Conservation (phyloP, 306 rosid genomes). For the Rosa multiflora region DNA sequence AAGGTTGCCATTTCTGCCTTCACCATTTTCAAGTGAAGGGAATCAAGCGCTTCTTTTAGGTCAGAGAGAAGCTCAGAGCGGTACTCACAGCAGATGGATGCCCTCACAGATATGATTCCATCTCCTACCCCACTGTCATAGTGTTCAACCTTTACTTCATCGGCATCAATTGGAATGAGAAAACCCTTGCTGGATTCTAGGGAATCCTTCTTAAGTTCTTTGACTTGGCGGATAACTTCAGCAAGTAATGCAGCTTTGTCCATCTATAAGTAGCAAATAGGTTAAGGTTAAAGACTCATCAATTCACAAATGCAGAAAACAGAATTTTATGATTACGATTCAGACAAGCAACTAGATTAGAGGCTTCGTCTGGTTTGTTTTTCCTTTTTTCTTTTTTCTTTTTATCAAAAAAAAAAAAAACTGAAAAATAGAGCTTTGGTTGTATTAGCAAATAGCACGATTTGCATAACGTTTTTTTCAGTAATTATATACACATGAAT, state of each 20-base stretch:
- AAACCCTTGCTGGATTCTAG: slow-evolving; percentile 65
- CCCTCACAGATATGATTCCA: slow-evolving; percentile 50
- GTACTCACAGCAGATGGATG: slow-evolving; percentile 70
- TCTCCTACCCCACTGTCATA: slow-evolving; percentile 32
- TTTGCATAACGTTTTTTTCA: background rate
- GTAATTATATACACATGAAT: too few species aligned
- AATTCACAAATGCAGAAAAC: background rate
- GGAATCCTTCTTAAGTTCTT: slow-evolving; percentile 68
- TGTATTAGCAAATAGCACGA: background rate
- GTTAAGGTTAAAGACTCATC: slow-evolving; percentile 19
- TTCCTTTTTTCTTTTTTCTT: too few species aligned
- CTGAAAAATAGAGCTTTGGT: background rate
- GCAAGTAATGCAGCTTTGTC: slow-evolving; percentile 86
- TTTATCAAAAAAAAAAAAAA: too few species aligned
- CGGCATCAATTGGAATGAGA: slow-evolving; percentile 68
- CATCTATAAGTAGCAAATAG: slow-evolving; percentile 50
- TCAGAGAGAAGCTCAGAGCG: slow-evolving; percentile 67
- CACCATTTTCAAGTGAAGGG: slow-evolving; percentile 55
- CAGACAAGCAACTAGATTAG: background rate
- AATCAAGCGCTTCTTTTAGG: slow-evolving; percentile 56
- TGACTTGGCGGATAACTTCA: slow-evolving; percentile 68
- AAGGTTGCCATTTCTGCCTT: slow-evolving; percentile 75
- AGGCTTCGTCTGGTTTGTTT: too few species aligned
- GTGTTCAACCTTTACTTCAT: slow-evolving; percentile 75
- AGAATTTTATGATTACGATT: background rate